Evolutionary conservation across 2,329 filamentous ascomycete genomes (phyloP), one percentile per base, ranked within the genome.

Genomic region (Didymella segeticola): DNA sequence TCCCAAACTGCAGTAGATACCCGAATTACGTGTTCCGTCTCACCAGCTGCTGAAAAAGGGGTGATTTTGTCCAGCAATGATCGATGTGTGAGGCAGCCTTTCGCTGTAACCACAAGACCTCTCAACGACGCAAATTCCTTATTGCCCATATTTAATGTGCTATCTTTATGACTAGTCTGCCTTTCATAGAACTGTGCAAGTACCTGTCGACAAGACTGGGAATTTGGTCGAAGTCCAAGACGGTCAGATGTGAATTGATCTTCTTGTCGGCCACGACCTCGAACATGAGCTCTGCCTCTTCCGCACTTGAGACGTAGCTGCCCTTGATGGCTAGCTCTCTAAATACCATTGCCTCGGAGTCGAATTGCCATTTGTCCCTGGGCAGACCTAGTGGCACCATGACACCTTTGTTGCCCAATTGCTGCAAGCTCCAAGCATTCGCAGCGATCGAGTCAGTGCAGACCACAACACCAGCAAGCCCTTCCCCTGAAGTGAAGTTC

Each of bases 371-470:
- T n/a, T 56, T 61, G 17, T 64, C 62, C 37, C 58, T 62, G 2
- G 64, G 66, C 14, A 70, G 38, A 5, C 66, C 67, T 3, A 69
- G 45, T 10, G 62, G 63, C 7, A 69, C 62, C 51, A 67, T 60
- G 10, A 67, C 52, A 3, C 65, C 67, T 39, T 49, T 54, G 33
- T 61, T 65, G 6, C 61, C 62, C 29, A 67, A 33, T 31, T 67
- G 58, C 19, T 60, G 63, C 20, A 66, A 47, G 34, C 66, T 64
- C 63, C 67, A 70, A 1, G 59, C 45, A 19, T 64, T 70, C 12
- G 62, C 64, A 20, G 48, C 37, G 11, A 63, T 57, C 1, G 61
- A 63, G 42, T 69, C 67, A 3, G 64, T 68, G 36, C 66, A 69
- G 14, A 68, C 62, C 20, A 69, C 56, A n/a, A 65, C 58, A 11